These are phyloP conservation scores for Xylaria sp. DNA, from an alignment of 2,329 filamentous ascomycete species.

Conservation along the genomic window DNA sequence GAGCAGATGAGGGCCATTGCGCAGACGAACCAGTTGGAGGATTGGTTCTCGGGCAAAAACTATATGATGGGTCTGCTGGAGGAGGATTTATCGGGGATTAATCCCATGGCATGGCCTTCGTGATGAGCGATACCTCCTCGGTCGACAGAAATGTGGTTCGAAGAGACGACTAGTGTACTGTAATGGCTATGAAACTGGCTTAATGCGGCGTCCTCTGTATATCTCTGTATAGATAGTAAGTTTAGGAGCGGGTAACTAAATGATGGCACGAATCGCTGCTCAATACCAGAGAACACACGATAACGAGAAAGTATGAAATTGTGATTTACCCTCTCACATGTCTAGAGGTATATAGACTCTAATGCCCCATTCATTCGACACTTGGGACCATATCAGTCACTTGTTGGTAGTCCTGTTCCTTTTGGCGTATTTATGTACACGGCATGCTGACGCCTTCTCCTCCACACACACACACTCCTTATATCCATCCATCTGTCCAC, in stretches of 20 bases:
- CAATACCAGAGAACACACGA: constrained; percentile 4
- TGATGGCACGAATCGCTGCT: constrained; percentile 21
- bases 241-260: neutral
- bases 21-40: constrained; percentile 49
- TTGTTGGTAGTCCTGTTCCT: neutral
- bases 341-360: constrained; percentile 17
- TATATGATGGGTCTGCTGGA: constrained; percentile 50
- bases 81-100: constrained; percentile 49
- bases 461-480: too few relatives aligned
- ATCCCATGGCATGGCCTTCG: constrained; percentile 43
- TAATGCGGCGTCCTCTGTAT: neutral
- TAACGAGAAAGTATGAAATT: constrained; percentile 22
- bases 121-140: constrained; percentile 17
- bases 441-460: constrained; percentile 4
- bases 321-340: constrained; percentile 20
- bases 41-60: constrained; percentile 52
- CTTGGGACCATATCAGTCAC: neutral
- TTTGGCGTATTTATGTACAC: constrained; percentile 36
- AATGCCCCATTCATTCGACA: neutral
- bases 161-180: neutral
- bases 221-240: neutral
- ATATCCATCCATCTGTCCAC: too few relatives aligned
- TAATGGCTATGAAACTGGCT: neutral
- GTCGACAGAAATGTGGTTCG: neutral
- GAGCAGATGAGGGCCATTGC: constrained; percentile 36